These are phyloP conservation scores for Cercospora brassicicola DNA, from an alignment of 2,329 filamentous ascomycete species.

Conservation along the genomic window DNA sequence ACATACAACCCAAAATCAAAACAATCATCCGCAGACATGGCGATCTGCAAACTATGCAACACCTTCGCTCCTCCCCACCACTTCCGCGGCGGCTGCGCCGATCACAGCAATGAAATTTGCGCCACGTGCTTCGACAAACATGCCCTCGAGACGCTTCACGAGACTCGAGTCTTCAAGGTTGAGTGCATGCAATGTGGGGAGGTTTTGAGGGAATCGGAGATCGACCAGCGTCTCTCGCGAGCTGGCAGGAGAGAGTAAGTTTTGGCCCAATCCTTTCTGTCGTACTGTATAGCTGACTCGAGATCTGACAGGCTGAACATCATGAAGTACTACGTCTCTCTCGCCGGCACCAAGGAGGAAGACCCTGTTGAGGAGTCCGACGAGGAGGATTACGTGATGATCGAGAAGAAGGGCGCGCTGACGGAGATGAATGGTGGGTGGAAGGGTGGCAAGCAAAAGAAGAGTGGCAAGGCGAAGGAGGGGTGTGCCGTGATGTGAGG, in stretches of 20 bases:
- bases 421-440: background rate
- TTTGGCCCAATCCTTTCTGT: background rate
- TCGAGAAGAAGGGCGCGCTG: background rate
- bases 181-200: background rate
- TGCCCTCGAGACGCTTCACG: background rate
- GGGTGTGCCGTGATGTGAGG: background rate
- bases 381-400: background rate
- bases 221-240: background rate
- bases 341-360: background rate
- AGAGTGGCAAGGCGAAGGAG: background rate
- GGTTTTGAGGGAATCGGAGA: background rate
- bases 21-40: background rate
- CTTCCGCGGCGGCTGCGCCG: background rate
- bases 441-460: background rate
- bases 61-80: background rate
- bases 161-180: background rate
- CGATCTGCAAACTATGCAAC: background rate
- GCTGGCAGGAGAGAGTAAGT: background rate
- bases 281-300: background rate
- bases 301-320: background rate
- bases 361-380: background rate
- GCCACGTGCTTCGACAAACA: background rate
- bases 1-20: background rate
- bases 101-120: background rate
- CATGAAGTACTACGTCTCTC: background rate